A percentile compares a stretch with the other conserved stretches of the same genome.
phyloP scores from a whole-genome alignment of 2,329 filamentous ascomycete genomes.

The Chrysosporium queenslandicum region DNA sequence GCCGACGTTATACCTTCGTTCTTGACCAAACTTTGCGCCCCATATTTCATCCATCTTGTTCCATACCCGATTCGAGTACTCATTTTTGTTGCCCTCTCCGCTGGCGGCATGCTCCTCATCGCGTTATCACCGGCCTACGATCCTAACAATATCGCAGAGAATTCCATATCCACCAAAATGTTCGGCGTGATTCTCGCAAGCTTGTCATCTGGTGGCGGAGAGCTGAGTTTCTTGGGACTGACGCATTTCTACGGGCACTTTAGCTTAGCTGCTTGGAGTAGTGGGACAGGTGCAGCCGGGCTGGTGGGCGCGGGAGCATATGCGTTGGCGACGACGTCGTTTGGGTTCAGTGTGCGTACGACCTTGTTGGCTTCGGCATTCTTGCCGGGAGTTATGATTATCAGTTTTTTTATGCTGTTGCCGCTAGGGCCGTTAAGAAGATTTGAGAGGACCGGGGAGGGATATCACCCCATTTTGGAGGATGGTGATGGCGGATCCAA shows the following conservation, averaged over 20 bases:
- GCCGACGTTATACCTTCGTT: conserved; percentile 89
- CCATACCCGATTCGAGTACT: conserved; percentile 69
- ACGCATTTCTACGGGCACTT: conserved; percentile 88
- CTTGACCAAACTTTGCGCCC: conserved; percentile 73
- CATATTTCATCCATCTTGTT: conserved; percentile 85
- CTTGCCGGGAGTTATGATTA: conserved; percentile 66
- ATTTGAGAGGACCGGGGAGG: conserved; percentile 32
- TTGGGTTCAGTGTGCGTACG: conserved; percentile 61
- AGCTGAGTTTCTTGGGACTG: conserved; percentile 80
- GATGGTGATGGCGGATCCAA: conserved; percentile 26
- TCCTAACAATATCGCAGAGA: conserved; percentile 14
- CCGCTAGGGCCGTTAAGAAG: conserved; percentile 57
- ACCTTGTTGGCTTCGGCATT: conserved; percentile 70
- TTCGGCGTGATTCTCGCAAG: conserved; percentile 76
- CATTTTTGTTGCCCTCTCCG: conserved; percentile 63
- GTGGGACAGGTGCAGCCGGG: conserved; percentile 81
- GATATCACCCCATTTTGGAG: conserved; percentile 47
- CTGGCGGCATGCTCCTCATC: conserved; percentile 79
- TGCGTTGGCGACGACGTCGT: conserved; percentile 69
- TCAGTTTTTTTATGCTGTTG: conserved; percentile 75
- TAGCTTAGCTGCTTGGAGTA: conserved; percentile 83
- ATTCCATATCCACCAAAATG: conserved; percentile 63
- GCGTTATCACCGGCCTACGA: conserved; percentile 59
- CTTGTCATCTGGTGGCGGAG: conserved; percentile 73
- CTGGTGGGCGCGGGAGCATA: conserved; percentile 81